Conservation (phyloP, 2,329 filamentous ascomycete species). For the Epichloe brachyelytri region DNA sequence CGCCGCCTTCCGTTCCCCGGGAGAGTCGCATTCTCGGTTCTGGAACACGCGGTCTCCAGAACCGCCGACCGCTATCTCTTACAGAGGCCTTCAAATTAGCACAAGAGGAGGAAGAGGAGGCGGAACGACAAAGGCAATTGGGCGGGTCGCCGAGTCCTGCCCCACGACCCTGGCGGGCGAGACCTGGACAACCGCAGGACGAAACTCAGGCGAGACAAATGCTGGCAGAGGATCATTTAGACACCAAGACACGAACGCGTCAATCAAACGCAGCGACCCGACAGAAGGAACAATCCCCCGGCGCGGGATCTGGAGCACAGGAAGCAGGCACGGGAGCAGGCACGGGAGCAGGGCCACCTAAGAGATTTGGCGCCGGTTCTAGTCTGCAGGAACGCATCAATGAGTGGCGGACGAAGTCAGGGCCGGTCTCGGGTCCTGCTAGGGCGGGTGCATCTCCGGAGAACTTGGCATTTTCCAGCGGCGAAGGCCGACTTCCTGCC, state of each 20-base stretch:
- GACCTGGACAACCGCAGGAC: conserved; percentile 15
- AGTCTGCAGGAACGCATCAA: conserved; percentile 5
- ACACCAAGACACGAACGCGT: conserved; percentile 12
- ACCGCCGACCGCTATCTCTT: conserved; percentile 25
- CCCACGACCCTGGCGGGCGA: conserved; percentile 30
- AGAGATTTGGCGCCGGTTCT: not conserved
- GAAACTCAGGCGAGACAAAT: conserved; percentile 18
- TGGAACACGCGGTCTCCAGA: conserved; percentile 13
- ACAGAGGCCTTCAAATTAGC: conserved; percentile 28
- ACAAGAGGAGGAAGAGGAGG: conserved; percentile 17
- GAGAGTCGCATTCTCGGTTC: conserved; percentile 23
- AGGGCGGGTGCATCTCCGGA: not conserved
- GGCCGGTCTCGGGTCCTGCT: not conserved
- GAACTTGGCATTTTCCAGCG: conserved; percentile 13
- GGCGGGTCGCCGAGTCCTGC: conserved; percentile 40
- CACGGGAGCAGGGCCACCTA: not conserved
- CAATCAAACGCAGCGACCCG: conserved; percentile 7
- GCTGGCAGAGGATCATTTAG: conserved; percentile 18
- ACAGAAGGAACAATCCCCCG: conserved; percentile 5
- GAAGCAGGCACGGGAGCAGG: conserved; percentile 1
- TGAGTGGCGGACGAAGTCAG: conserved; percentile 5
- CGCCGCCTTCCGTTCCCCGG: conserved; percentile 14
- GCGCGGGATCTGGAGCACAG: not conserved
- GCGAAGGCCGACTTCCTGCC: conserved; percentile 22
- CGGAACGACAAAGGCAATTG: conserved; percentile 13